phyloP scores from a whole-genome alignment of 2,329 filamentous ascomycete genomes.

The Hysterium pulicare region DNA sequence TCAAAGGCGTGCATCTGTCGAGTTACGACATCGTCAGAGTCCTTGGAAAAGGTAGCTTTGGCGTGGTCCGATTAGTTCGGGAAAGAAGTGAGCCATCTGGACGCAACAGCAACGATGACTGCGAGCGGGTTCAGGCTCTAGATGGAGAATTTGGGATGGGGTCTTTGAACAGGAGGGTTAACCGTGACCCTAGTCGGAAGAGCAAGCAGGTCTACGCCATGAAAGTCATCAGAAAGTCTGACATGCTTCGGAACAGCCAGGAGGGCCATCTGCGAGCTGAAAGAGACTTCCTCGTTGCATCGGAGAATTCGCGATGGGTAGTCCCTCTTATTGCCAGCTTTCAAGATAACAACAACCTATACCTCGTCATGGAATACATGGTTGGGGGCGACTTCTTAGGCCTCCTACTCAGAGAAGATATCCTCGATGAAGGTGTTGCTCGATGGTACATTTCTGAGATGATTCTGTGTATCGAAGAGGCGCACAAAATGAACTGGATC shows the following conservation, averaged over 20 bases:
- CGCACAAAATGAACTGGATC: slow-evolving; percentile 83
- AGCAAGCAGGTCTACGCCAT: slow-evolving; percentile 76
- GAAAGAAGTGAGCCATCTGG: slow-evolving; percentile 48
- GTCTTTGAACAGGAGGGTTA: not conserved
- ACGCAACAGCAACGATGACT: slow-evolving; percentile 7
- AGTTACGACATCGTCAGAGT: slow-evolving; percentile 80
- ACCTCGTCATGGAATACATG: slow-evolving; percentile 98
- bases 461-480: slow-evolving; percentile 91
- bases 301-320: slow-evolving; percentile 85
- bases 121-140: slow-evolving; percentile 11
- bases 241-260: slow-evolving; percentile 87
- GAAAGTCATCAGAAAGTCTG: slow-evolving; percentile 93
- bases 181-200: slow-evolving; percentile 9
- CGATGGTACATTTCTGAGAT: slow-evolving; percentile 93
- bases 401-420: slow-evolving; percentile 78
- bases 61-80: slow-evolving; percentile 80
- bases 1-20: slow-evolving; percentile 53
- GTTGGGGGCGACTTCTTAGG: slow-evolving; percentile 92
- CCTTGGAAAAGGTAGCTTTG: slow-evolving; percentile 91
- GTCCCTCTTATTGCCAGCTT: slow-evolving; percentile 86
- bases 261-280: slow-evolving; percentile 91
- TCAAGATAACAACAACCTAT: slow-evolving; percentile 78
- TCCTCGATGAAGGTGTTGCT: slow-evolving; percentile 72
- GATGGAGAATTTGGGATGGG: slow-evolving; percentile 6
- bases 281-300: slow-evolving; percentile 84